These are phyloP conservation scores for Penicillium rolfsii DNA, from an alignment of 2,329 filamentous ascomycete genomes.

Conservation along the genomic window DNA sequence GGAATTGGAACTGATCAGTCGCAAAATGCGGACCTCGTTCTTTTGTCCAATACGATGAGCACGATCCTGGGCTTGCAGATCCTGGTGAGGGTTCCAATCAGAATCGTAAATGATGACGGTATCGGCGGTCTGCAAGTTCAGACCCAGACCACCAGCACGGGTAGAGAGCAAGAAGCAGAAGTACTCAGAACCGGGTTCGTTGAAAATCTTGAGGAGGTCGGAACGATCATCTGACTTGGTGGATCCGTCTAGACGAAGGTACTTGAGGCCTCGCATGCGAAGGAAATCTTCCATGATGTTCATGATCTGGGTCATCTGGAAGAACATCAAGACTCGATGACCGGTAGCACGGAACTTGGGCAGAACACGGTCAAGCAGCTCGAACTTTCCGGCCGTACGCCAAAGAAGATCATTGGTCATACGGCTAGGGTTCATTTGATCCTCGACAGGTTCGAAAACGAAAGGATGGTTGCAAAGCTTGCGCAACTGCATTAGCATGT, in stretches of 20 bases:
- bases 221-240: slow-evolving; percentile 98
- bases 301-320: slow-evolving; percentile 99
- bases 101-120: slow-evolving; percentile 99
- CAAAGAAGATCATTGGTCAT: slow-evolving; percentile 91
- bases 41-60: slow-evolving; percentile 99
- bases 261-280: slow-evolving; percentile 78
- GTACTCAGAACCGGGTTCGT: slow-evolving; percentile 85
- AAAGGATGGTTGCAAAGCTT: slow-evolving; percentile 99
- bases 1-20: slow-evolving; percentile 93
- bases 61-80: slow-evolving; percentile 98
- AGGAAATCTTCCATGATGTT: slow-evolving; percentile 99
- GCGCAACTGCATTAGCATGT: slow-evolving; percentile 99
- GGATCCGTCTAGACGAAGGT: slow-evolving; percentile 90
- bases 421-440: slow-evolving; percentile 91
- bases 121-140: slow-evolving; percentile 96
- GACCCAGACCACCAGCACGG: slow-evolving; percentile 93
- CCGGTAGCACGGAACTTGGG: slow-evolving; percentile 91
- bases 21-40: slow-evolving; percentile 96
- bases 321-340: slow-evolving; percentile 98
- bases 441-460: slow-evolving; percentile 96
- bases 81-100: slow-evolving; percentile 99
- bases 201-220: slow-evolving; percentile 85
- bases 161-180: slow-evolving; percentile 99
- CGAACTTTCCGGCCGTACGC: slow-evolving; percentile 96
- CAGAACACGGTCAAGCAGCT: slow-evolving; percentile 86